These are phyloP conservation scores for Eucalyptus sp. DNA, from an alignment of 345 rosid species.

Conservation along the genomic window DNA sequence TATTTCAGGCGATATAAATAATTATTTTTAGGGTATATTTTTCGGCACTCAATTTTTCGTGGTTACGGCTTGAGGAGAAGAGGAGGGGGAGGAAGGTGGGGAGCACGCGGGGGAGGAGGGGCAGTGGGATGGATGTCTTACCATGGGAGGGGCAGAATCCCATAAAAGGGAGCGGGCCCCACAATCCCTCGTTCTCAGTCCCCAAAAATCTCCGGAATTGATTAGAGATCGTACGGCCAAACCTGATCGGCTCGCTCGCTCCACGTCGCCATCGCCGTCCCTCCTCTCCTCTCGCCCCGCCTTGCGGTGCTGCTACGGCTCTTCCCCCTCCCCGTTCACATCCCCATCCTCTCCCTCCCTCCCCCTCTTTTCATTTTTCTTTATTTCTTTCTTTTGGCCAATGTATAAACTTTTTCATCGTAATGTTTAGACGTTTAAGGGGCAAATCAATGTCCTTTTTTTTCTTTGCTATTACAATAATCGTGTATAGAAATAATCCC, in stretches of 20 bases:
- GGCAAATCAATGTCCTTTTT: too few relatives aligned
- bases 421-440: background rate
- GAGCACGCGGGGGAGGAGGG: background rate
- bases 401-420: background rate
- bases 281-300: background rate
- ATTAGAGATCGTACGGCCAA: background rate
- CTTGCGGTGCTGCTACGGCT: constrained; percentile 61
- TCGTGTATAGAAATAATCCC: fast-evolving
- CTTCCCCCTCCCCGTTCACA: background rate
- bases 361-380: background rate
- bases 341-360: background rate
- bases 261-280: background rate
- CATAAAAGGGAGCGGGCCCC: background rate
- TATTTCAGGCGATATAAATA: background rate
- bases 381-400: background rate
- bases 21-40: background rate
- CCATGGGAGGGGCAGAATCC: background rate
- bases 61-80: background rate
- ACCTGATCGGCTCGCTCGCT: background rate
- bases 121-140: background rate
- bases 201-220: background rate
- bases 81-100: background rate
- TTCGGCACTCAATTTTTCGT: too few relatives aligned
- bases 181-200: background rate
- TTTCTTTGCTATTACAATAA: background rate